Evolutionary conservation across 345 rosid species (phyloP).

Genomic region (Heritiera littoralis): DNA sequence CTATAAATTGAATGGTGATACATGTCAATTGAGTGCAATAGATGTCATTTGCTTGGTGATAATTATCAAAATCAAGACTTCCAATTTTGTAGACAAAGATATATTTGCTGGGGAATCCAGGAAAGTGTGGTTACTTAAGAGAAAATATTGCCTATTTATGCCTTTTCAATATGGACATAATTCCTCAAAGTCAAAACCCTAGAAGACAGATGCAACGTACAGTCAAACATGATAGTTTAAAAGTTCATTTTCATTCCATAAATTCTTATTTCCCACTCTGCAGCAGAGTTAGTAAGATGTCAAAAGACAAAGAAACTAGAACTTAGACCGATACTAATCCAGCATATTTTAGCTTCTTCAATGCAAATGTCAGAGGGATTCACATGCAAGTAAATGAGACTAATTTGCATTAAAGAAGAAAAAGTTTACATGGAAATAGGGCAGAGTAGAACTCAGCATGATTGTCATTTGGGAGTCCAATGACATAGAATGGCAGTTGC

Average conservation of each 20-base stretch:
- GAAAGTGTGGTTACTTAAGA: not conserved
- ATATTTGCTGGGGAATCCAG: not conserved
- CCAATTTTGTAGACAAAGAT: not conserved
- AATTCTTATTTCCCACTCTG: not conserved
- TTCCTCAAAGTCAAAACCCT: not conserved
- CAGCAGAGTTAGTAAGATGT: not conserved
- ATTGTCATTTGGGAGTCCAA: not conserved
- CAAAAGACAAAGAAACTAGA: not conserved
- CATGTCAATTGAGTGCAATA: not conserved
- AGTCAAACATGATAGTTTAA: not conserved
- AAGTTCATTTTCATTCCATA: conserved; percentile 2
- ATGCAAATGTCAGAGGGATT: not conserved
- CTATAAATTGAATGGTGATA: not conserved
- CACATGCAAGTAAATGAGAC: too few relatives aligned
- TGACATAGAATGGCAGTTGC: not conserved
- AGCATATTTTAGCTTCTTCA: not conserved
- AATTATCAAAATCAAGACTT: not conserved
- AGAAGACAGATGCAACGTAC: not conserved
- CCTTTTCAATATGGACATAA: not conserved
- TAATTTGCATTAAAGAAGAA: too few relatives aligned
- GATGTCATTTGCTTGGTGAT: not conserved
- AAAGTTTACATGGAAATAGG: too few relatives aligned
- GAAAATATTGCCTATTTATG: not conserved
- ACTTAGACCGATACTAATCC: not conserved
- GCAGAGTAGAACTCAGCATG: not conserved